These are phyloP conservation scores for Cladophialophora exuberans DNA, from an alignment of 2,329 filamentous ascomycete species.

Conservation along the genomic window DNA sequence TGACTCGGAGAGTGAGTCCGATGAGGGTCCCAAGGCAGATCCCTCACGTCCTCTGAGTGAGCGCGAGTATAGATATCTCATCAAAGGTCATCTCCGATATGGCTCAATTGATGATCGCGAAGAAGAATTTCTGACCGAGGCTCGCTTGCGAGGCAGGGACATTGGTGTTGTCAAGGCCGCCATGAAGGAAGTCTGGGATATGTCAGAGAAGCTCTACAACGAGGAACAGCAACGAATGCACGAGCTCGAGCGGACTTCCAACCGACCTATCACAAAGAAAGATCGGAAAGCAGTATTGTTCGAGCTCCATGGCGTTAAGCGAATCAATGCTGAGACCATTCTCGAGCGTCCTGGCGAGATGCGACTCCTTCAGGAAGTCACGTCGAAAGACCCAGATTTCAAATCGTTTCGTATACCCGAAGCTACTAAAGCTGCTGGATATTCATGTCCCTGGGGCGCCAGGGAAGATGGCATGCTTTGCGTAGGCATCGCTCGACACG, in stretches of 20 bases:
- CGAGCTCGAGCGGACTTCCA: conserved; percentile 68
- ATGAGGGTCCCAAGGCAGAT: conserved; percentile 67
- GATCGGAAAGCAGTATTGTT: conserved; percentile 97
- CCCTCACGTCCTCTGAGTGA: conserved; percentile 88
- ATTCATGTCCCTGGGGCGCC: conserved; percentile 88
- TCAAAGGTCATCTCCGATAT: conserved; percentile 87
- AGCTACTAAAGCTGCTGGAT: conserved; percentile 88
- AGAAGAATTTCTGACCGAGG: conserved; percentile 85
- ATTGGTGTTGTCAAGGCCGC: conserved; percentile 75
- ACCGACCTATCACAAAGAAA: conserved; percentile 89
- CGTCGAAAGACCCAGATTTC: conserved; percentile 65
- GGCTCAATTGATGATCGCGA: conserved; percentile 86
- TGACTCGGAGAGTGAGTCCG: conserved; percentile 72
- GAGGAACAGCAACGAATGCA: conserved; percentile 70
- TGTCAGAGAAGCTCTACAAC: conserved; percentile 69
- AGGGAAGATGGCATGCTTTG: conserved; percentile 97
- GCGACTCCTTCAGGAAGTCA: conserved; percentile 76
- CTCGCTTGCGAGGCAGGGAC: conserved; percentile 81
- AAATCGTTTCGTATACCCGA: conserved; percentile 86
- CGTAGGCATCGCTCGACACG: conserved; percentile 88
- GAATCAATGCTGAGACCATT: conserved; percentile 93
- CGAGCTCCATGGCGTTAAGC: conserved; percentile 89
- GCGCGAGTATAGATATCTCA: conserved; percentile 89
- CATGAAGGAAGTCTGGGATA: conserved; percentile 77
- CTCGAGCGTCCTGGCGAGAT: conserved; percentile 89